Base-by-base conservation (phyloP, 2,329 filamentous ascomycete species). In the Alternaria infectoria region DNA sequence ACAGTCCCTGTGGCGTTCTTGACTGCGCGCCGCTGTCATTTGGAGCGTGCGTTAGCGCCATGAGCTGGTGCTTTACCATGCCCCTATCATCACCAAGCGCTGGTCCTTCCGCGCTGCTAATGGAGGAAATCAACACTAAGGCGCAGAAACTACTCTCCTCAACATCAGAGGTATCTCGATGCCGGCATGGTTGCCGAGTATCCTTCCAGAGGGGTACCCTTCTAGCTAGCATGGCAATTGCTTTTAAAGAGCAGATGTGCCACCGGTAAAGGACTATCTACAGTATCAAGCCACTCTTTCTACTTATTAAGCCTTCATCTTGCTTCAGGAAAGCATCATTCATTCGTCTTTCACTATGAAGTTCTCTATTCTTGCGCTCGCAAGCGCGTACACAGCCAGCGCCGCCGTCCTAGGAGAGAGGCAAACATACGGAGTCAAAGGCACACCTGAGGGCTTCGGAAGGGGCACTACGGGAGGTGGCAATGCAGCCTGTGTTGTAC, bases 401-500 rank as follows among this genome's bases (percentile, higher is more conserved):
- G 58, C 58, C 23, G 44, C 58, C n/a, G 51, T 50, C 8, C 13
- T 56, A 28, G 58, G 51, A 28, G 51, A 61, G n/a, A 40, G 45
- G 15, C 28, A 30, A 25, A 12, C 58, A 13, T 56, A 44, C 30
- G 46, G 21, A 26, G 54, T 61, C n/a, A 25, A 32, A 8, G 61
- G 61, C n/a, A 61, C 52, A 36, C 57, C 61, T 15, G 50, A 56
- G 11, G 61, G 61, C 10, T 61, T 64, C 21, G 61, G 51, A 15
- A 54, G 19, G 8, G 62, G 62, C 6, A 57, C 54, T 7, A 70
- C 68, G 4, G 68, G 68, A 28, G 68, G 68, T 40, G 68, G 66
- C 26, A 54, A n/a, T 40, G 66, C 66, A 15, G 57, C 47, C 13
- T 69, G 70, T 6, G 55, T 54, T 6, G 51, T 60, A 30, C 66